These are phyloP conservation scores for Alternaria sp. DNA, from an alignment of 2,329 filamentous ascomycete genomes.

Conservation along the genomic window DNA sequence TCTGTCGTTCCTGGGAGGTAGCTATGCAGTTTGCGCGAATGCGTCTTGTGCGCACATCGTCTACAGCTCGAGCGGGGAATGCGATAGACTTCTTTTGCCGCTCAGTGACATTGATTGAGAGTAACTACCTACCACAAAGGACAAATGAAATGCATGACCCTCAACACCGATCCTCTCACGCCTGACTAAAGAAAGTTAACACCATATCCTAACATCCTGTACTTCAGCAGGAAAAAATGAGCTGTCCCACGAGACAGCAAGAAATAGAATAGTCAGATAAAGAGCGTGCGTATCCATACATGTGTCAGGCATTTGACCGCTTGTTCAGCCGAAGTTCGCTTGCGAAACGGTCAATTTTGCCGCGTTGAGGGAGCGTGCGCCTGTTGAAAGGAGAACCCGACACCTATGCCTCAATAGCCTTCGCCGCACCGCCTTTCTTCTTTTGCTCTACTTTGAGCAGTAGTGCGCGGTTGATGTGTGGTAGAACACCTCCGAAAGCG, in stretches of 20 bases:
- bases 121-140: constrained; percentile 41
- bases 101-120: constrained; percentile 22
- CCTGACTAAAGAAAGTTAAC: constrained; percentile 37
- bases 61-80: neutral
- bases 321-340: neutral
- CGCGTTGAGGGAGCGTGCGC: constrained; percentile 10
- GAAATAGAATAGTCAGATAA: constrained; percentile 29
- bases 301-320: neutral
- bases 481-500: constrained; percentile 96
- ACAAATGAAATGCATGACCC: constrained; percentile 29
- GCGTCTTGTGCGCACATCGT: neutral
- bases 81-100: constrained; percentile 5
- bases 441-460: constrained; percentile 96
- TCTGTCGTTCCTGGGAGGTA: neutral
- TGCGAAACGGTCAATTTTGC: constrained; percentile 4
- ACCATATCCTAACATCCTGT: constrained; percentile 29
- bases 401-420: constrained; percentile 52
- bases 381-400: neutral
- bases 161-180: constrained; percentile 39
- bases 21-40: constrained; percentile 1
- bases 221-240: constrained; percentile 18
- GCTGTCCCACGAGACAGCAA: constrained; percentile 19
- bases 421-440: constrained; percentile 89
- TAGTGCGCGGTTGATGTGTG: constrained; percentile 97
- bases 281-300: constrained; percentile 27